A percentile compares a stretch with the other conserved stretches of the same genome.
phyloP scores from a whole-genome alignment of 2,329 filamentous ascomycete genomes.

The Monosporascus sp. region DNA sequence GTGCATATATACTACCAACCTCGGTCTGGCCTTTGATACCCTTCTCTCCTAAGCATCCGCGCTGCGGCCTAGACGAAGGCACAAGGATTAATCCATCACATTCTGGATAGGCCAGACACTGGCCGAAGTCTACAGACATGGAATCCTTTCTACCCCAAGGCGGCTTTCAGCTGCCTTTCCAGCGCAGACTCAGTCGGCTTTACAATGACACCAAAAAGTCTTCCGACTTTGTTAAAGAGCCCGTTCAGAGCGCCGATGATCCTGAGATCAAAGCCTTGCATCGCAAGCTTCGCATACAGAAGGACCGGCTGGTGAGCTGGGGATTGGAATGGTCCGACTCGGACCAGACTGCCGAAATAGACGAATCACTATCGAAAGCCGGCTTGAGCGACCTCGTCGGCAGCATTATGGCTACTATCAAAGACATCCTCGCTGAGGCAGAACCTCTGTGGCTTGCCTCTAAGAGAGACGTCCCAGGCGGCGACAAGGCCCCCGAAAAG shows the following conservation, averaged over 20 bases:
- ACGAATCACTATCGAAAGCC: slow-evolving; percentile 64
- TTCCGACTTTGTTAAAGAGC: slow-evolving; percentile 65
- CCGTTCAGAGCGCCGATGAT: slow-evolving; percentile 56
- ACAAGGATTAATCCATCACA: too few species aligned
- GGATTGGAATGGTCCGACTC: slow-evolving; percentile 77
- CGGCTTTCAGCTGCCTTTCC: slow-evolving; percentile 52
- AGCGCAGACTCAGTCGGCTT: slow-evolving; percentile 62
- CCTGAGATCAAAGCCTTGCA: slow-evolving; percentile 68
- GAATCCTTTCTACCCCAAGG: slow-evolving; percentile 46
- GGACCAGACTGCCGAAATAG: slow-evolving; percentile 63
- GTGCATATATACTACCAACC: too few species aligned
- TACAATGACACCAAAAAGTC: slow-evolving; percentile 80
- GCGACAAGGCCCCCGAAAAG: slow-evolving; percentile 33
- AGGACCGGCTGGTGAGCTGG: slow-evolving; percentile 74
- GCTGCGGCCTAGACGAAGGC: too few species aligned
- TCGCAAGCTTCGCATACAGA: slow-evolving; percentile 73
- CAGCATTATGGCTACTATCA: slow-evolving; percentile 75
- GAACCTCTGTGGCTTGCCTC: slow-evolving; percentile 66
- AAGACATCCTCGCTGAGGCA: slow-evolving; percentile 71
- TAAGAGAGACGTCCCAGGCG: slow-evolving; percentile 36
- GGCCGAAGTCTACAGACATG: slow-evolving; percentile 13
- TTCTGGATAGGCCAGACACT: too few species aligned
- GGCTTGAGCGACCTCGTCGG: slow-evolving; percentile 72
- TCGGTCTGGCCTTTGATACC: too few species aligned
- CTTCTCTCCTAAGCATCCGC: too few species aligned